phyloP scores from a whole-genome alignment of 1,139 yeast species.

The Yamadazyma triangularis region DNA sequence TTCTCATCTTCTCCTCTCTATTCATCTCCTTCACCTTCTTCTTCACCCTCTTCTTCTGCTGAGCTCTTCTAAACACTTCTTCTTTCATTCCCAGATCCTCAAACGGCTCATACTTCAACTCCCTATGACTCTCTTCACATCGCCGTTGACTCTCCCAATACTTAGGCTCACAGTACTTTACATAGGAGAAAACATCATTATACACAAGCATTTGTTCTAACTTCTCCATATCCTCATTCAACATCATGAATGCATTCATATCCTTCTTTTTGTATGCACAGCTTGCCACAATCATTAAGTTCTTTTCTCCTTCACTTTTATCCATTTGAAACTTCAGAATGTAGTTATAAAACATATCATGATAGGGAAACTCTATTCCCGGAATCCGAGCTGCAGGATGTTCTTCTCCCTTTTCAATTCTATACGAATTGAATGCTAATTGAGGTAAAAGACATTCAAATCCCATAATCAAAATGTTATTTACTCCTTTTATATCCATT shows the following conservation, averaged over 20 bases:
- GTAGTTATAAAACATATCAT: slow-evolving; percentile 20
- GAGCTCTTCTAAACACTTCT: no score
- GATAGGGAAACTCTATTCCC: slow-evolving; percentile 22
- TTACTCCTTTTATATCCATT: background rate
- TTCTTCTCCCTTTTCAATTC: no score
- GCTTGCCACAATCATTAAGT: slow-evolving; percentile 13
- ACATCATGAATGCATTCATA: background rate
- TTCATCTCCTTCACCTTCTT: no score
- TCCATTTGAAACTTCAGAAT: slow-evolving; percentile 12
- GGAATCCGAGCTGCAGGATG: slow-evolving; percentile 5
- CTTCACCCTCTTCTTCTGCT: no score
- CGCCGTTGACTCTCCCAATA: no score
- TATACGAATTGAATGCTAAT: background rate
- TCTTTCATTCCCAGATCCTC: no score
- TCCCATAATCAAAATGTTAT: background rate
- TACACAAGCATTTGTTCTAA: slow-evolving; percentile 4
- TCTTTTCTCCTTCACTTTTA: slow-evolving; percentile 8
- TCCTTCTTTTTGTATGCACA: slow-evolving; percentile 6
- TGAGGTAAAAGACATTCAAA: background rate
- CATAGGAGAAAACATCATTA: slow-evolving; percentile 4
- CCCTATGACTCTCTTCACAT: no score
- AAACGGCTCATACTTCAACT: no score
- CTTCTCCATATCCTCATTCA: background rate
- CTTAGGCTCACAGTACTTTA: no score
- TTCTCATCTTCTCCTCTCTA: no score